Conservation (phyloP, 257 asterid genomes). For the Pogostemon cablin region DNA sequence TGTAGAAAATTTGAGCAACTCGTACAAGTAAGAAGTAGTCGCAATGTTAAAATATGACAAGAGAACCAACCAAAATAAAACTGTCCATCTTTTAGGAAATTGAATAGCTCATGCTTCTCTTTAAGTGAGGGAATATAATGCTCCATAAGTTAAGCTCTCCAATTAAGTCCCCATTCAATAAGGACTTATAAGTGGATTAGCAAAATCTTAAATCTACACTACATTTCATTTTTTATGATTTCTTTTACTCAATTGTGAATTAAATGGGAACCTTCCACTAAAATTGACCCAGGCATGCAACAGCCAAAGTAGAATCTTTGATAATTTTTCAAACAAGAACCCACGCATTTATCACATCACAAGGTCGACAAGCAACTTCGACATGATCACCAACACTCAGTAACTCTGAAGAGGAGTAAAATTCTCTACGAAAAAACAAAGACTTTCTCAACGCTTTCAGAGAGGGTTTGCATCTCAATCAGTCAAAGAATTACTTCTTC, state of each 20-base stretch:
- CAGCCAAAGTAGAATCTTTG: slow-evolving; percentile 1
- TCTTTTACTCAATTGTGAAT: slow-evolving; percentile 3
- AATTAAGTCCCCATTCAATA: neutral
- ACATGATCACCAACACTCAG: slow-evolving; percentile 22
- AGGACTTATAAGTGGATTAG: neutral
- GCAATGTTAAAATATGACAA: no score
- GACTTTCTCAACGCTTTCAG: neutral
- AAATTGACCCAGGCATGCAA: slow-evolving; percentile 12
- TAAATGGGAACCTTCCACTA: slow-evolving; percentile 9
- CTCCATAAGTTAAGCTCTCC: neutral
- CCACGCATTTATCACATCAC: slow-evolving; percentile 12
- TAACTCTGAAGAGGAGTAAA: slow-evolving; percentile 3
- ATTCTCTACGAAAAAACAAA: neutral
- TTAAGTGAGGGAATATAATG: neutral
- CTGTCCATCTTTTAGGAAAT: no score
- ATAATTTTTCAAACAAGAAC: slow-evolving; percentile 11
- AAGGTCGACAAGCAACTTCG: neutral
- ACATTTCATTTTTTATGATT: slow-evolving; percentile 3
- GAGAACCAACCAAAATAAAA: no score
- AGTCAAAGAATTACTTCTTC: slow-evolving; percentile 13
- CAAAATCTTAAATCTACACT: neutral
- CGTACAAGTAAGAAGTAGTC: no score
- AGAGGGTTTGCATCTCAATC: neutral
- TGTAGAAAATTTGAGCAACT: no score
- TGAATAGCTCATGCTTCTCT: no score